phyloP scores from a whole-genome alignment of 176 grass and related monocot species.

The Phyllostachys edulis region DNA sequence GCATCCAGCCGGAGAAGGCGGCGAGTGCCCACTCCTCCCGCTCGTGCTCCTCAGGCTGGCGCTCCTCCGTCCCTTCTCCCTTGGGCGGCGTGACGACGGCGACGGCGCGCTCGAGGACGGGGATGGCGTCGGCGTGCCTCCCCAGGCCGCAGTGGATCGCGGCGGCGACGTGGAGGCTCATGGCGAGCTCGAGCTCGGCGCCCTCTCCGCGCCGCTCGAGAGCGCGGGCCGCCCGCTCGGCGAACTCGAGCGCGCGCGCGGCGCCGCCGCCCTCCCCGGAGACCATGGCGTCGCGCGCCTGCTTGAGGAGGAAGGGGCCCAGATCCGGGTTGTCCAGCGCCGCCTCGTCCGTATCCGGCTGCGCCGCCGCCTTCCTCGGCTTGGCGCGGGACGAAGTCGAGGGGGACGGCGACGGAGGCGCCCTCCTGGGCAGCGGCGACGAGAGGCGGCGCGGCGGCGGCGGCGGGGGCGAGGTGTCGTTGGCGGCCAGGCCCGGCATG shows the following conservation, averaged over 20 bases:
- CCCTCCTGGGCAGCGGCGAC: conserved; percentile 44
- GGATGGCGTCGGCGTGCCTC: conserved; percentile 72
- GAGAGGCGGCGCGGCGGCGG: conserved; percentile 47
- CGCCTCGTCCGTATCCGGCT: conserved; percentile 45
- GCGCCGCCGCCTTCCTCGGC: conserved; percentile 37
- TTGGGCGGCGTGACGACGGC: conserved; percentile 39
- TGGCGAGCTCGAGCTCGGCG: conserved; percentile 87
- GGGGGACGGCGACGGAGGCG: conserved; percentile 48
- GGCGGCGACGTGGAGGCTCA: conserved; percentile 96
- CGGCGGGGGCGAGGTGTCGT: conserved; percentile 41
- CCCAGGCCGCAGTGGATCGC: conserved; percentile 88
- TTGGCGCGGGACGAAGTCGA: conserved; percentile 46
- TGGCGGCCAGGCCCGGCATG: conserved; percentile 51
- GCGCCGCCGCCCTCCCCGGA: conserved; percentile 75
- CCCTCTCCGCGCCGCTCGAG: conserved; percentile 82
- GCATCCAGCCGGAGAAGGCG: conserved; percentile 97
- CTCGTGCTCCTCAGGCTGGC: conserved; percentile 2
- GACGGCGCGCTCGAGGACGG: conserved; percentile 85
- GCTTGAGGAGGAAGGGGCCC: conserved; percentile 93
- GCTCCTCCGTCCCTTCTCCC: background rate
- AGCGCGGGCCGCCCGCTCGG: conserved; percentile 71
- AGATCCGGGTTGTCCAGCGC: conserved; percentile 99
- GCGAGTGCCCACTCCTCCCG: conserved; percentile 71
- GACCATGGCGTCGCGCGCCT: conserved; percentile 81
- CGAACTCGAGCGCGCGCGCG: conserved; percentile 83